phyloP scores from a whole-genome alignment of 805 yeast genomes.

The Zygotorulaspora danielsina region DNA sequence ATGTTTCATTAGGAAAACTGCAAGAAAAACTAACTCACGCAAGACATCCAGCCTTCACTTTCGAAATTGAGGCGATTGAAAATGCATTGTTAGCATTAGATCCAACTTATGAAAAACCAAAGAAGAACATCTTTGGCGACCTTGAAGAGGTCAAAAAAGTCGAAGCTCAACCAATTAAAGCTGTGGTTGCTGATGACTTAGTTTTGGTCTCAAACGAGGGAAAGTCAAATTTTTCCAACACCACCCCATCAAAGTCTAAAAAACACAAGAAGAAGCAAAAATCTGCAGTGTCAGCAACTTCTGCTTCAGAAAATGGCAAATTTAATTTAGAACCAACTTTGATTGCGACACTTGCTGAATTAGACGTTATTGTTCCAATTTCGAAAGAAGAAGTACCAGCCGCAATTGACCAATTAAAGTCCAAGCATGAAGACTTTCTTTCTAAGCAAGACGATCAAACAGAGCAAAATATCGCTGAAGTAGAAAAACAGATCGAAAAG shows the following conservation, averaged over 20 bases:
- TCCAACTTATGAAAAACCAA: conserved; percentile 66
- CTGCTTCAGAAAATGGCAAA: conserved; percentile 35
- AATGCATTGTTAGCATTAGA: conserved; percentile 69
- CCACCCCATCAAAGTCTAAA: conserved; percentile 46
- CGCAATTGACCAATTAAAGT: conserved; percentile 63
- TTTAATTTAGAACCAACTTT: conserved; percentile 77
- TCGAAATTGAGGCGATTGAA: conserved; percentile 74
- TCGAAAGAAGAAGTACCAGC: conserved; percentile 63
- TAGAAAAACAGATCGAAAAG: conserved; percentile 70
- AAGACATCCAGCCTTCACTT: conserved; percentile 75
- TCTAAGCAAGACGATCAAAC: conserved; percentile 79
- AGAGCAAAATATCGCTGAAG: conserved; percentile 65
- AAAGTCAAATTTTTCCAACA: conserved; percentile 46
- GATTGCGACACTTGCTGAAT: conserved; percentile 68
- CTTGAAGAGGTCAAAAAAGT: conserved; percentile 28
- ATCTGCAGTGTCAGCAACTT: conserved; percentile 10
- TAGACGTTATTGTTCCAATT: conserved; percentile 75
- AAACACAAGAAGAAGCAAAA: conserved; percentile 47
- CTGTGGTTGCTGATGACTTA: conserved; percentile 61
- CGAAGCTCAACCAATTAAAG: conserved; percentile 48
- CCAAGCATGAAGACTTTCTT: conserved; percentile 63
- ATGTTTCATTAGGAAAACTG: conserved; percentile 53
- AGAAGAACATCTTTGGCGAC: conserved; percentile 31
- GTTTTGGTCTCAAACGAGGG: conserved; percentile 46
- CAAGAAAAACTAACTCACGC: conserved; percentile 71